Base-by-base conservation (phyloP, 2,329 filamentous ascomycete species). In the Ophiocordyceps camponoti-saundersi region DNA sequence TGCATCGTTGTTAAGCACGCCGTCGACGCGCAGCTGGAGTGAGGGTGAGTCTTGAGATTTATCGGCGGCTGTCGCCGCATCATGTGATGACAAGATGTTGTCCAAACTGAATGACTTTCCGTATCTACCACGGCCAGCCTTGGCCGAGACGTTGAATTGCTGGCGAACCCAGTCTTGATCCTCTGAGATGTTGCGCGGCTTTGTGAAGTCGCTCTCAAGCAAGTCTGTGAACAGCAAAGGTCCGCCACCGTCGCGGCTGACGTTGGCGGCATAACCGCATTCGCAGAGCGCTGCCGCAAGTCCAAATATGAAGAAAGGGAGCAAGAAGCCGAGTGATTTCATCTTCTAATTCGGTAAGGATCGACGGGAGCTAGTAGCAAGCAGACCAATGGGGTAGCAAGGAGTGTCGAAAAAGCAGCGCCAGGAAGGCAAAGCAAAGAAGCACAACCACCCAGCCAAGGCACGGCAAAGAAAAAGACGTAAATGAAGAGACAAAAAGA, bases 131-230 rank as follows among this genome's bases (percentile, higher is more conserved):
- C 76, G 69, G 2, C 77, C 72, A 22, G 62, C 63, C n/a, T 65
- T 56, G n/a, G 70, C 65, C 8, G 74, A 72, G 46, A 82, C 70
- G 55, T 80, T 80, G 65, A 83, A 89, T 26, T 70, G 68, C 58
- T 88, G 83, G 15, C 73, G 68, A 23, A 65, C 58, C 85, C 85
- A 90, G 51, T 79, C 72, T 3, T 71, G 65, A 53, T 77, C 67
- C 5, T 64, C 55, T 16, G 67, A 62, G 44, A 76, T 63, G 47
- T 72, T 59, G 11, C 63, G 53, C 36, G 75, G 57, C 49, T 75
- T 74, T 3, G 78, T 64, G 57, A 89, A 89, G 62, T 89, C 79
- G 20, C 80, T 80, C 57, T 88, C 83, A 46, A 85, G 61, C 12
- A 79, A 57, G 49, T 88, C 78, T 2, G 80, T 85, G 59, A 84